Percentiles rank a stretch among this genome's conserved stretches.
Evolutionary conservation across 108 stramenopile species (phyloP).

Genomic region (Cyclotella sp.): DNA sequence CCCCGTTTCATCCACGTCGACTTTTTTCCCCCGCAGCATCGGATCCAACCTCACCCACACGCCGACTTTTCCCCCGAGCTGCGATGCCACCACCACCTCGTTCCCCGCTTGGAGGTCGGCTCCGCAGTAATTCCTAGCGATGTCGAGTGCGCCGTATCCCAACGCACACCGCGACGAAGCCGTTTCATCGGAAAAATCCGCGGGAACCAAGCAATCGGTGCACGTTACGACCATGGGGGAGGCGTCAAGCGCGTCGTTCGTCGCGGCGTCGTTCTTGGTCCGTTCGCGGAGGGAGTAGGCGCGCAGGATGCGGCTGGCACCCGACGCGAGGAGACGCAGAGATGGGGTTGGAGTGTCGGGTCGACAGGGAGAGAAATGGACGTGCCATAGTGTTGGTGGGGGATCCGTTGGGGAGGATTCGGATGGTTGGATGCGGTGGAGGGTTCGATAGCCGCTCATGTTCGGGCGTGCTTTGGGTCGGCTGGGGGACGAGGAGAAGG

Average conservation of each 20-base stretch:
- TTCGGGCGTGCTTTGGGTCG: background rate
- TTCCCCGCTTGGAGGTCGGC: constrained; percentile 32
- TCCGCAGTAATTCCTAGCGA: constrained; percentile 36
- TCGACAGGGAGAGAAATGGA: constrained; percentile 49
- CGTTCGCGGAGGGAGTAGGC: constrained; percentile 44
- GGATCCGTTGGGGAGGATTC: background rate
- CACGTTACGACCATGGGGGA: constrained; percentile 27
- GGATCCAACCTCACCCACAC: constrained; percentile 45
- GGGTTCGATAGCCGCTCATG: constrained; percentile 55
- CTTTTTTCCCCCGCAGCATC: constrained; percentile 6
- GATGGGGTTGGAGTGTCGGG: background rate
- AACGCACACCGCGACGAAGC: constrained; percentile 10
- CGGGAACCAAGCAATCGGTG: constrained; percentile 34
- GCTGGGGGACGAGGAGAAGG: too few relatives aligned
- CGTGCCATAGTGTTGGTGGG: constrained; percentile 33
- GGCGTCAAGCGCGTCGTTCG: constrained; percentile 34
- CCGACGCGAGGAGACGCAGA: constrained; percentile 43
- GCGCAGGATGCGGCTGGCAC: constrained; percentile 38
- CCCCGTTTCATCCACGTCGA: background rate
- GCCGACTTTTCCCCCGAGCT: constrained; percentile 35
- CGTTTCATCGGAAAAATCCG: background rate
- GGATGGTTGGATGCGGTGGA: constrained; percentile 41
- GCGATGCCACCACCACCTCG: constrained; percentile 46
- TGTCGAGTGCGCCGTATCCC: constrained; percentile 47
- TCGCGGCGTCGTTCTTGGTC: constrained; percentile 22